phyloP scores from a whole-genome alignment of 225 moss, liverwort and hornwort species.

The Antitrichia curtipendula region DNA sequence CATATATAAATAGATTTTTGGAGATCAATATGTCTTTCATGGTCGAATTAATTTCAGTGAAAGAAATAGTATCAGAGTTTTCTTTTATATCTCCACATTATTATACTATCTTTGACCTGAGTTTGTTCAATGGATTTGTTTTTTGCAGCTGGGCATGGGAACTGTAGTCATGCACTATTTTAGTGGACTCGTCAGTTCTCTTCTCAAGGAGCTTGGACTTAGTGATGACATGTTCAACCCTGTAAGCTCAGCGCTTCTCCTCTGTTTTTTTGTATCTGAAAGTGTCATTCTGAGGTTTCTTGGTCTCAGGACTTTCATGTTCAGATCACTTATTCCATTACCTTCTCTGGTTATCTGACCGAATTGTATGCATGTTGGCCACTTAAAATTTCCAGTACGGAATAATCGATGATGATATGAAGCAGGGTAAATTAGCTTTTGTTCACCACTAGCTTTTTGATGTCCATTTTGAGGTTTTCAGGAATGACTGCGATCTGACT shows the following conservation, averaged over 20 bases:
- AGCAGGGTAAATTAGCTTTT: not conserved
- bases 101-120: not conserved
- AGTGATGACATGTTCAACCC: conserved; percentile 89
- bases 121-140: not conserved
- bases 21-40: not conserved
- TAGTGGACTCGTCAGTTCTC: conserved; percentile 47
- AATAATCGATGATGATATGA: not conserved
- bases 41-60: not conserved
- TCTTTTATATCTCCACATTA: not conserved
- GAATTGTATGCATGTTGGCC: not conserved
- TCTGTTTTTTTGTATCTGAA: not conserved
- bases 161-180: conserved; percentile 67
- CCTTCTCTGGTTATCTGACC: not conserved
- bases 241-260: conserved; percentile 36
- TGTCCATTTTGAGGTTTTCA: not conserved
- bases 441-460: not conserved
- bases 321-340: not conserved
- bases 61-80: not conserved
- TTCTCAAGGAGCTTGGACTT: conserved; percentile 82
- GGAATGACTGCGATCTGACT: not conserved
- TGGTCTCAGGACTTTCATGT: not conserved
- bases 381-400: not conserved
- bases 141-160: conserved; percentile 77
- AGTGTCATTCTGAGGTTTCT: not conserved
- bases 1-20: not conserved